Evolutionary conservation across 192 early-diverging fungal species (phyloP), one percentile per base, ranked within the genome.

Genomic region (Rhizophagus clarus): DNA sequence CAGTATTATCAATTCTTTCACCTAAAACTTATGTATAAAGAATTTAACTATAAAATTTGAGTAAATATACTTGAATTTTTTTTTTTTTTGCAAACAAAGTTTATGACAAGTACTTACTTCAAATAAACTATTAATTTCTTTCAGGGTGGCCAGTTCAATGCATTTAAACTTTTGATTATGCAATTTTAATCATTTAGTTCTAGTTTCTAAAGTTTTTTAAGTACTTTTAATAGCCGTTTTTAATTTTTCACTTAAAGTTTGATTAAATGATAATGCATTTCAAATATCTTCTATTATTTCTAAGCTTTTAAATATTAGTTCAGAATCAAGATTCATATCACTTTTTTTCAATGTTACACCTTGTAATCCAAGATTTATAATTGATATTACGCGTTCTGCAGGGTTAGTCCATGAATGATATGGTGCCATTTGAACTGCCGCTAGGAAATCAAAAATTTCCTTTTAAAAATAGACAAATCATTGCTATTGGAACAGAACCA

Each of bases 121-220:
- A 31, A 64, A 64, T 64, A 28, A 12, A 28, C 28, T 9, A 28
- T 24, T 64, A 11, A 64, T 64, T 12, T 24, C 62, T 64, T 64
- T 9, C 28, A 28, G 3, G 11, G 4, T 31, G 8, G 26, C 26
- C 0, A 17, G 14, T 24, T 7, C 12, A 64, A 24, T 12, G 1
- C 14, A 64, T 64, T 64, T 64, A 64, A 64, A 64, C n/a, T 64
- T 64, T 28, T 64, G n/a, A 24, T 64, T 64, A 14, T 64, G 3
- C 28, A 64, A 64, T 64, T 29, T 28, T 28, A 64, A 29, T 14
- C 3, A 17, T 64, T 24, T 9, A 64, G 26, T 64, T 64, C 14
- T 24, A 28, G n/a, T 64, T 28, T 64, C 28, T 64, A 64, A 64
- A 28, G 28, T 24, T 64, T 64, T 29, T 64, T 64, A 4, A 14